A percentile compares a stretch with the other conserved stretches of the same genome.
phyloP scores from a whole-genome alignment of 495 filamentous ascomycete species.

The Apodospora peruviana region DNA sequence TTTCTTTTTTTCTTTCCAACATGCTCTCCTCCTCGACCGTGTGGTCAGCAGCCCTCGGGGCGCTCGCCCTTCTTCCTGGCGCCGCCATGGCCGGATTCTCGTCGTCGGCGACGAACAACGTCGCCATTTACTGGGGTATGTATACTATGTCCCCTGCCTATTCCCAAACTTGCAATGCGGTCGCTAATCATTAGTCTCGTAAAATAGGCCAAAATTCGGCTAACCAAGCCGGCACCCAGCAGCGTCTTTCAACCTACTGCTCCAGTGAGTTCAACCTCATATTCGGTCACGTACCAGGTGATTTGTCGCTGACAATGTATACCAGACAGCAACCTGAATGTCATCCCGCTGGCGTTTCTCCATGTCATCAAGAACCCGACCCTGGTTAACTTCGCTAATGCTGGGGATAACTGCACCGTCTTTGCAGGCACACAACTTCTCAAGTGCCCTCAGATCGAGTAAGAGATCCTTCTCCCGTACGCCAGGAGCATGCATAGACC shows the following conservation, averaged over 20 bases:
- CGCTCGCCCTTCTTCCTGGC: conserved; percentile 5
- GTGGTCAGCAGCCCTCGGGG: conserved; percentile 7
- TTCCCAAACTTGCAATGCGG: background rate
- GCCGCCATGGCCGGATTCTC: conserved; percentile 41
- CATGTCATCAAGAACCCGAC: conserved; percentile 48
- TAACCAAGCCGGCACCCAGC: conserved; percentile 35
- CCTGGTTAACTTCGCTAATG: conserved; percentile 56
- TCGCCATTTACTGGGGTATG: conserved; percentile 61
- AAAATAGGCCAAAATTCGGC: conserved; percentile 47
- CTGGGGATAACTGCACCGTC: conserved; percentile 50
- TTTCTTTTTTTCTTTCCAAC: background rate
- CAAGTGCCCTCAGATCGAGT: conserved; percentile 60
- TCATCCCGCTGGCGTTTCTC: conserved; percentile 60
- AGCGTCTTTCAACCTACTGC: conserved; percentile 47
- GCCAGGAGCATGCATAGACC: no score
- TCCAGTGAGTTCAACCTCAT: conserved; percentile 38
- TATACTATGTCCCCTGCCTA: background rate
- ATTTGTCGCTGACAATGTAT: background rate
- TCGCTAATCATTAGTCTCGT: background rate
- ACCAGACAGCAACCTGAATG: conserved; percentile 28
- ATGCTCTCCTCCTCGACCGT: conserved; percentile 6
- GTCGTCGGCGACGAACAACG: conserved; percentile 44
- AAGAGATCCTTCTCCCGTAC: no score
- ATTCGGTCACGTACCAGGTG: background rate
- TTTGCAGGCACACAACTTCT: conserved; percentile 52